Percentiles rank a stretch among this genome's conserved stretches.
Evolutionary conservation across 345 rosid genomes (phyloP).

Genomic region (Populus davidiana): DNA sequence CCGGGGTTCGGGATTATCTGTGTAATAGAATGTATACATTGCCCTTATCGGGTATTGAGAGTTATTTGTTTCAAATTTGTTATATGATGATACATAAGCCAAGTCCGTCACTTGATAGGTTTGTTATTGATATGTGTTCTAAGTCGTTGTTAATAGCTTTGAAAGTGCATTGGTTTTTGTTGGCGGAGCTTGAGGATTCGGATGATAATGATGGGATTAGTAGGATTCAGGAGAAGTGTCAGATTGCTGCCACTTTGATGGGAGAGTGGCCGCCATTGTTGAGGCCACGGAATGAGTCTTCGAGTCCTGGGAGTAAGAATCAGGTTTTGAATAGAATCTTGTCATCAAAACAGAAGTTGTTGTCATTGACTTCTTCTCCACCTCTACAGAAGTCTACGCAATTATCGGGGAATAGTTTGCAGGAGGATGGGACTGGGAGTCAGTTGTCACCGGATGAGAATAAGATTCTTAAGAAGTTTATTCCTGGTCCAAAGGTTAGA

Average conservation of each 20-base stretch:
- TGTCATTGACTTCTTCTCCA: constrained; percentile 80
- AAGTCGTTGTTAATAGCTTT: constrained; percentile 82
- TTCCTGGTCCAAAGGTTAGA: constrained; percentile 89
- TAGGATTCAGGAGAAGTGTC: constrained; percentile 98
- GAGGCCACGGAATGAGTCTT: constrained; percentile 41
- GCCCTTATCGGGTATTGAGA: constrained; percentile 85
- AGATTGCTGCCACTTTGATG: constrained; percentile 90
- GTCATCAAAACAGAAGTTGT: constrained; percentile 83
- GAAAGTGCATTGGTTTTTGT: constrained; percentile 97
- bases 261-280: constrained; percentile 92
- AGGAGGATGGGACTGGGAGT: constrained; percentile 66
- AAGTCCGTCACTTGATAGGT: constrained; percentile 96
- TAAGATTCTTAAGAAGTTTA: constrained; percentile 82
- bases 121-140: constrained; percentile 82
- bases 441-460: constrained; percentile 69
- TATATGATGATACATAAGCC: constrained; percentile 96
- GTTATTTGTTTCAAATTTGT: constrained; percentile 91
- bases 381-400: constrained; percentile 61
- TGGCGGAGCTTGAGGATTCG: constrained; percentile 93
- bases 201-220: constrained; percentile 96
- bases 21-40: constrained; percentile 98
- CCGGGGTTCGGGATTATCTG: constrained; percentile 91
- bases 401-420: constrained; percentile 49
- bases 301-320: constrained; percentile 83
- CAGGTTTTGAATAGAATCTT: constrained; percentile 77